These are phyloP conservation scores for Brassica hybrid DNA, from an alignment of 441 rosid species.

Conservation along the genomic window DNA sequence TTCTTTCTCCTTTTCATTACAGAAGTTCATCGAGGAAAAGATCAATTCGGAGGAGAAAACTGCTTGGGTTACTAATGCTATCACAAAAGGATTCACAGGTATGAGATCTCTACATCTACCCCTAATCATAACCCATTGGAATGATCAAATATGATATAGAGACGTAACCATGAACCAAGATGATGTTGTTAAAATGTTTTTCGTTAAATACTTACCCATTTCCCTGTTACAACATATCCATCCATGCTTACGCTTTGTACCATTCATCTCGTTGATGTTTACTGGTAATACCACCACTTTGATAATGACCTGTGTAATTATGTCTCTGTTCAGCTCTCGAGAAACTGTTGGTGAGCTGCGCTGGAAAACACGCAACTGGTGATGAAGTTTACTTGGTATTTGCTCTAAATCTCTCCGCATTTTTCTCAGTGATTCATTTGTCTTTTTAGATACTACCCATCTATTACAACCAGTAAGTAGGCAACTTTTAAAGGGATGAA, in stretches of 20 bases:
- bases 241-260: too few relatives aligned
- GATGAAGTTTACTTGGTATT: constrained; percentile 70
- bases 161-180: too few relatives aligned
- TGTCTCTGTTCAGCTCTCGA: constrained; percentile 57
- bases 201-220: too few relatives aligned
- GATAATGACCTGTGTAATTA: too few relatives aligned
- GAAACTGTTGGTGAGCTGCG: constrained; percentile 65
- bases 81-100: constrained; percentile 79
- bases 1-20: neutral
- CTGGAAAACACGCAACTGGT: constrained; percentile 79
- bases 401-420: constrained; percentile 12
- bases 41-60: constrained; percentile 50
- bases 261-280: constrained; percentile 27
- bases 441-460: neutral
- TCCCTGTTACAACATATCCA: too few relatives aligned
- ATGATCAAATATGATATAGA: too few relatives aligned
- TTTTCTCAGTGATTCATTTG: neutral
- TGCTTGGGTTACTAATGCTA: constrained; percentile 58
- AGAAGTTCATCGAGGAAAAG: constrained; percentile 67
- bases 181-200: too few relatives aligned
- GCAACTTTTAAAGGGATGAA: constrained; percentile 11
- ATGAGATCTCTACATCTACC: constrained; percentile 3
- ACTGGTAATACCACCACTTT: too few relatives aligned
- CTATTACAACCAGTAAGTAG: neutral
- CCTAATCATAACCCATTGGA: neutral